Evolutionary conservation across 108 stramenopile genomes (phyloP).

Genomic region (Skeletonema marinoi): DNA sequence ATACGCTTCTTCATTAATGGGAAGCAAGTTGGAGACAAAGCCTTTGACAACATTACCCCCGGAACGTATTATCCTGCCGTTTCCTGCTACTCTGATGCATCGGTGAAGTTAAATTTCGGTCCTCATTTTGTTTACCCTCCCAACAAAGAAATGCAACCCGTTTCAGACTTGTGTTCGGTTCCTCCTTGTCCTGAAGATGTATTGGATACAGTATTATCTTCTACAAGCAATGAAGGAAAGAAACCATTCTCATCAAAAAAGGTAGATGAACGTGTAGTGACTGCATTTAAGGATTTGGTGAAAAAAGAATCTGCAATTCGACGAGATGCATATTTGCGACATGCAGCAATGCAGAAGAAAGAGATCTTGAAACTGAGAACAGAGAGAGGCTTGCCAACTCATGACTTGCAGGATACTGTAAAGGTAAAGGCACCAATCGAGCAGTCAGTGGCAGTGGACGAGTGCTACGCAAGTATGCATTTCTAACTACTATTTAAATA

Average conservation of each 20-base stretch:
- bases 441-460: not conserved
- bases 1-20: conserved; percentile 96
- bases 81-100: conserved; percentile 75
- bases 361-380: conserved; percentile 51
- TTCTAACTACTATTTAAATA: no score
- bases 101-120: conserved; percentile 76
- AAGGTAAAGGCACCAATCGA: not conserved
- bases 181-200: conserved; percentile 68
- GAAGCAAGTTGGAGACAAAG: conserved; percentile 65
- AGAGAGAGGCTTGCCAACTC: conserved; percentile 49
- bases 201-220: conserved; percentile 39
- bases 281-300: conserved; percentile 67
- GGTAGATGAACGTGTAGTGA: conserved; percentile 46
- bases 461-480: not conserved
- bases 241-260: conserved; percentile 55
- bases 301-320: conserved; percentile 58
- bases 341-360: conserved; percentile 53
- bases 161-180: conserved; percentile 59
- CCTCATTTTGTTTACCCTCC: conserved; percentile 84
- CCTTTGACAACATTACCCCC: conserved; percentile 61
- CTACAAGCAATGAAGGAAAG: conserved; percentile 49
- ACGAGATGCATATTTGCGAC: conserved; percentile 50
- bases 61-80: conserved; percentile 87
- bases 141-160: conserved; percentile 46
- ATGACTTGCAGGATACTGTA: conserved; percentile 50